phyloP scores from a whole-genome alignment of 73 alveolate species.

The Paramecium pentaurelia region DNA sequence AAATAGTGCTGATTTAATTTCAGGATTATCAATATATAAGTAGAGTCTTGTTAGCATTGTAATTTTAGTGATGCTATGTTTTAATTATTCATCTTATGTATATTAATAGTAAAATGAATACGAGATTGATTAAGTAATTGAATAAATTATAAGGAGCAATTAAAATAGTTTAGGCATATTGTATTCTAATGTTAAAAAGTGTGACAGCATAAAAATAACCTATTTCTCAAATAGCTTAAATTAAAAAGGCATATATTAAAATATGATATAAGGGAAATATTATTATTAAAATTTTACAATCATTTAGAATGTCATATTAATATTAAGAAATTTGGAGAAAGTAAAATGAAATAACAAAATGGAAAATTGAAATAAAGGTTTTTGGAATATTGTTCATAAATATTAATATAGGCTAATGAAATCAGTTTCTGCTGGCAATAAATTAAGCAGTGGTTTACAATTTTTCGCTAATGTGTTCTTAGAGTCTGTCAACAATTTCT shows the following conservation, averaged over 20 bases:
- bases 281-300: not conserved
- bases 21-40: not conserved
- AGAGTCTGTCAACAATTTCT: not conserved
- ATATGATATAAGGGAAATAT: not conserved
- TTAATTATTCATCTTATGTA: not conserved
- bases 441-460: slow-evolving; percentile 11
- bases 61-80: not conserved
- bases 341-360: not conserved
- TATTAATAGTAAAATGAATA: not conserved
- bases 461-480: slow-evolving; percentile 36
- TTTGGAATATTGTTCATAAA: not conserved
- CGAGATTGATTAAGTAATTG: not conserved
- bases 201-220: not conserved
- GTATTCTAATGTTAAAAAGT: not conserved
- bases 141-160: not conserved
- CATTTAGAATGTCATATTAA: not conserved
- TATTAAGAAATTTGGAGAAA: not conserved
- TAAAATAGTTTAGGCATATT: not conserved
- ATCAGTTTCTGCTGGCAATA: slow-evolving; percentile 16
- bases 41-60: not conserved
- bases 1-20: not conserved
- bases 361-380: not conserved
- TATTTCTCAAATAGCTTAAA: not conserved
- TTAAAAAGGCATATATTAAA: not conserved
- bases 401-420: not conserved